Conservation (phyloP, 169 alveolate genomes). For the Cryptosporidium parvum region DNA sequence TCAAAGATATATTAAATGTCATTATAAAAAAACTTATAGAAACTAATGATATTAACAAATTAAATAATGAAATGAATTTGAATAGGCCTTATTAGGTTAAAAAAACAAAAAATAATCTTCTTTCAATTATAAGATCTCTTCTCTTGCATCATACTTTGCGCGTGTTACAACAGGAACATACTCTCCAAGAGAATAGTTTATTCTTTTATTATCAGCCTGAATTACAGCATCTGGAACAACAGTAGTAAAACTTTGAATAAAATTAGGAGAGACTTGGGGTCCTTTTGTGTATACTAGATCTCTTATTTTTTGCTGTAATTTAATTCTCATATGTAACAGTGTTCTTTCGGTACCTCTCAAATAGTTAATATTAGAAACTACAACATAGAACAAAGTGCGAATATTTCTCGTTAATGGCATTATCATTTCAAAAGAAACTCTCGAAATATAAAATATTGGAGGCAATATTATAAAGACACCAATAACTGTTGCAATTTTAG, state of each 20-base stretch:
- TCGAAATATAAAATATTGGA: constrained; percentile 56
- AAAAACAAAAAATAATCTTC: not conserved
- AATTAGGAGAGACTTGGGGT: constrained; percentile 85
- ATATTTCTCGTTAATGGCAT: constrained; percentile 82
- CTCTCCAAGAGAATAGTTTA: constrained; percentile 64
- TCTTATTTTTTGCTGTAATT: constrained; percentile 83
- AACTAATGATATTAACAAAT: not conserved
- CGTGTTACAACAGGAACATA: constrained; percentile 78
- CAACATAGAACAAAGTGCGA: constrained; percentile 81
- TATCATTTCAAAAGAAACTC: constrained; percentile 68
- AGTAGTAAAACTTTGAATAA: constrained; percentile 83
- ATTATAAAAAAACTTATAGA: constrained; percentile 25
- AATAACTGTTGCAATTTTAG: constrained; percentile 8
- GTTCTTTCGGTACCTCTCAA: constrained; percentile 91
- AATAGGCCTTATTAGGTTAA: not conserved
- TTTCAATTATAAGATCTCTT: constrained; percentile 49
- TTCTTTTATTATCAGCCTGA: constrained; percentile 69
- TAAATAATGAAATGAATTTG: constrained; percentile 6
- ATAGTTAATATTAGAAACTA: constrained; percentile 85
- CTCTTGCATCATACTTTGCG: constrained; percentile 72
- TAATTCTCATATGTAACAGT: constrained; percentile 86
- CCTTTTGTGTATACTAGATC: constrained; percentile 84
- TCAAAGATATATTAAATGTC: not conserved
- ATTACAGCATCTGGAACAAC: constrained; percentile 81
- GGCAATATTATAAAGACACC: constrained; percentile 25